A percentile compares a stretch with the other conserved stretches of the same genome.
phyloP scores from a whole-genome alignment of 768 basidiomycete species.

The Neoboletus brunneissimus region DNA sequence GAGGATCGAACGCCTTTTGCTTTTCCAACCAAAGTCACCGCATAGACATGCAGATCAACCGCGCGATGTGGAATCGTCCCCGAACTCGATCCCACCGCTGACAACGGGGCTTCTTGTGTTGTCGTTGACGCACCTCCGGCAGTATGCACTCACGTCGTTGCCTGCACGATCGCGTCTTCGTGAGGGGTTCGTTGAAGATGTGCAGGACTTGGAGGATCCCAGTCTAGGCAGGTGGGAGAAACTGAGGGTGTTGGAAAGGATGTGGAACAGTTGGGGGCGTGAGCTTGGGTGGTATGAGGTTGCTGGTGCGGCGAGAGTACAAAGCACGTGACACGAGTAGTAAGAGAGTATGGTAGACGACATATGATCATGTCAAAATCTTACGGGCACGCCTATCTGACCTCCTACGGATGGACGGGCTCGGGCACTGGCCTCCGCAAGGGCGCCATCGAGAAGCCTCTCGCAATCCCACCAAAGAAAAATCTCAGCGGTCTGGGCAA shows the following conservation, averaged over 20 bases:
- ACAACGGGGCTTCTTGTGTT: constrained; percentile 74
- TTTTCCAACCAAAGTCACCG: constrained; percentile 41
- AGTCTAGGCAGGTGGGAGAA: constrained; percentile 67
- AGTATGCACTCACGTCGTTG: constrained; percentile 56
- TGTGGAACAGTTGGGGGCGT: constrained; percentile 86
- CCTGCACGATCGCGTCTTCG: constrained; percentile 60
- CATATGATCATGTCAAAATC: constrained; percentile 13
- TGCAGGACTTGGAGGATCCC: constrained; percentile 78
- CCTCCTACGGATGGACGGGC: constrained; percentile 85
- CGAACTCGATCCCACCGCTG: constrained; percentile 41
- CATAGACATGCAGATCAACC: constrained; percentile 10
- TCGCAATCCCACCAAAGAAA: constrained; percentile 81
- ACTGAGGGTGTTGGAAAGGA: constrained; percentile 72
- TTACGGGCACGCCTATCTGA: constrained; percentile 62
- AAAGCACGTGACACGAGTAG: constrained; percentile 9
- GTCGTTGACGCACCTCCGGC: constrained; percentile 62
- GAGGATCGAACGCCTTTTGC: constrained; percentile 67
- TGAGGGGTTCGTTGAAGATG: constrained; percentile 82
- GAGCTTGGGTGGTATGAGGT: constrained; percentile 57
- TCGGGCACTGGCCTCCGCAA: constrained; percentile 81
- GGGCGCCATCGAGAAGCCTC: constrained; percentile 73
- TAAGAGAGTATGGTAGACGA: not conserved
- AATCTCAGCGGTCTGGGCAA: constrained; percentile 85
- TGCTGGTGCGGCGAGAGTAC: constrained; percentile 9
- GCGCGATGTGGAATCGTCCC: constrained; percentile 1